Percentiles rank a stretch among this genome's conserved stretches.
Conservation (phyloP, 1,284 basidiomycete species). For the Leccinum subatratum region DNA sequence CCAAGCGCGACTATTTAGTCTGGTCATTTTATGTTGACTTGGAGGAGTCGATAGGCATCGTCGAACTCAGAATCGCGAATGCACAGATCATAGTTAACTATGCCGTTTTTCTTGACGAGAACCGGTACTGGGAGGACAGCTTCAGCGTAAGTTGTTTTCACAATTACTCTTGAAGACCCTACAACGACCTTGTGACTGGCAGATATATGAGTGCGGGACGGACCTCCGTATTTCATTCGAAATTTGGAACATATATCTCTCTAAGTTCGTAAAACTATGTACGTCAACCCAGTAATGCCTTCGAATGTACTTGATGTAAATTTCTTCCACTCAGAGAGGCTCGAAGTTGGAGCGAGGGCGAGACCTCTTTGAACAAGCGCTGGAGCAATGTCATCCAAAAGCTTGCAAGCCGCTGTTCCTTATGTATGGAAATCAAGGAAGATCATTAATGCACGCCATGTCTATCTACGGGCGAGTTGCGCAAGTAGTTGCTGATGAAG, state of each 20-base stretch:
- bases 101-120: conserved; percentile 94
- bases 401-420: conserved; percentile 93
- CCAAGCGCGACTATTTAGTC: conserved; percentile 92
- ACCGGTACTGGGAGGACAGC: conserved; percentile 96
- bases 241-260: conserved; percentile 98
- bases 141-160: conserved; percentile 76
- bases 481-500: conserved; percentile 77
- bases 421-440: conserved; percentile 96
- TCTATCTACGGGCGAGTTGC: conserved; percentile 92
- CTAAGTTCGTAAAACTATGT: conserved; percentile 96
- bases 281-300: conserved; percentile 33
- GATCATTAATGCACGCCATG: conserved; percentile 95
- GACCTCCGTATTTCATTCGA: conserved; percentile 98
- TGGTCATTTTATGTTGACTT: conserved; percentile 99
- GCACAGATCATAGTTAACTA: conserved; percentile 98
- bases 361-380: conserved; percentile 95
- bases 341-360: conserved; percentile 91
- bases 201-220: conserved; percentile 95
- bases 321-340: conserved; percentile 85
- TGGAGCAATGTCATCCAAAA: conserved; percentile 93
- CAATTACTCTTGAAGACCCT: neutral
- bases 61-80: conserved; percentile 97
- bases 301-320: no score
- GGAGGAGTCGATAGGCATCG: conserved; percentile 92
- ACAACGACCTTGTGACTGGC: conserved; percentile 6